These are phyloP conservation scores for Drechslerella dactyloides DNA, from an alignment of 2,329 filamentous ascomycete species.

Conservation along the genomic window DNA sequence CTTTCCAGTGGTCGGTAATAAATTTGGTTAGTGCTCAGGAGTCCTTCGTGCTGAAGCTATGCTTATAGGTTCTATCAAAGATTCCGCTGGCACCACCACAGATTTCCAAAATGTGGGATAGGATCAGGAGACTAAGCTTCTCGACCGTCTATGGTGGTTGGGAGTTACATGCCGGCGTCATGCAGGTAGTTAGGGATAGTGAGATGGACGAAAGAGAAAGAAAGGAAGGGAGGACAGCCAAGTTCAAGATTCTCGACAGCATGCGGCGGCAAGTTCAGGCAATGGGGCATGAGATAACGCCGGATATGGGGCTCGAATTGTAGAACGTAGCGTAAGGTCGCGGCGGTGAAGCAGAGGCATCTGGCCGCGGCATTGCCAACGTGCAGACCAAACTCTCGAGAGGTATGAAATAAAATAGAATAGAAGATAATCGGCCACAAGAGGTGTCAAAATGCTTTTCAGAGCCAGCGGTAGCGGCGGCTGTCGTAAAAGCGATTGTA, in stretches of 20 bases:
- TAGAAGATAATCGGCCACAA: too few species aligned
- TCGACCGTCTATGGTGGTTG: slow-evolving; percentile 73
- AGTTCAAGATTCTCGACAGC: slow-evolving; percentile 72
- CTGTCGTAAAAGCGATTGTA: slow-evolving; percentile 9
- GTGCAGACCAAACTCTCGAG: too few species aligned
- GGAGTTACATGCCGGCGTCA: slow-evolving; percentile 2
- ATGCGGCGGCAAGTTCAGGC: slow-evolving; percentile 73
- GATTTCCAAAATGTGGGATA: slow-evolving; percentile 73
- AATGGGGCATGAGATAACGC: slow-evolving; percentile 59
- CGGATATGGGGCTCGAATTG: slow-evolving; percentile 13
- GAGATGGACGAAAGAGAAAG: slow-evolving; percentile 64
- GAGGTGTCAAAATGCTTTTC: too few species aligned
- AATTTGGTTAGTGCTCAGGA: slow-evolving; percentile 60
- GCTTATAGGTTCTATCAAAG: slow-evolving; percentile 55
- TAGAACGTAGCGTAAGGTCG: too few species aligned
- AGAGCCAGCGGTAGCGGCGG: neutral
- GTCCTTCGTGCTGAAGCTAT: neutral
- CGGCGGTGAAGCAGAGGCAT: too few species aligned
- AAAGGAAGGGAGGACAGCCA: slow-evolving; percentile 65
- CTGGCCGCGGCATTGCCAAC: too few species aligned
- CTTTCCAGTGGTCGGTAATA: slow-evolving; percentile 79
- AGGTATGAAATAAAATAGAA: too few species aligned
- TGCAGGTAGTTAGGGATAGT: slow-evolving; percentile 9
- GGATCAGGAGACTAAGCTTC: slow-evolving; percentile 69
- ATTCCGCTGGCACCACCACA: slow-evolving; percentile 72